Evolutionary conservation across 305 asterid species (phyloP), one percentile per base, ranked within the genome.

Genomic region (Fraxinus sp.): DNA sequence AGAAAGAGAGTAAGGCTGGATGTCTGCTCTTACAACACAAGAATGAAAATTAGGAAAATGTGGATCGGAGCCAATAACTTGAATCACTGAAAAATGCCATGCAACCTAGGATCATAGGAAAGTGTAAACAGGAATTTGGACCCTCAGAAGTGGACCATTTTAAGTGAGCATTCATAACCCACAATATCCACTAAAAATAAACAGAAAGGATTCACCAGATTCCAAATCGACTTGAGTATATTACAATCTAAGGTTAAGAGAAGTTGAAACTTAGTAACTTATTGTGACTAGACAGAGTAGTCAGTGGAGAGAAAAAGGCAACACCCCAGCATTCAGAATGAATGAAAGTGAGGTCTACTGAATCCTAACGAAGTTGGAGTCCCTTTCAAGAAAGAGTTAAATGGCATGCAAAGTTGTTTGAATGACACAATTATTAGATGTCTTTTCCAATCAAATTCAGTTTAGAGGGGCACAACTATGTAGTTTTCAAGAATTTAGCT

Each of bases 1-100:
- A 16, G 92, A 90, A 59, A 90, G 87, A 76, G 70, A 86, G 52
- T 52, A 75, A 37, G 68, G 79, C 59, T 16, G 78, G 73, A 39
- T 3, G 37, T 85, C 92, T 88, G 87, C 52, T 52, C 36, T 20
- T 33, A 81, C 64, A 78, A 35, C 80, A 39, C 16, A 5, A 76
- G 49, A 55, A 44, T 44, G 35, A 3, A 8, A 73, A 24, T 71
- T 52, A 80, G 68, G 71, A 30, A 20, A 33, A 30, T 71, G 36
- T 41, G 22, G 59, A 55, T 13, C 13, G 26, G 26, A 26, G 35
- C 18, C 18, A 18, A 83, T 16, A 78, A 52, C n/a, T 68, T 32
- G 62, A 35, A 13, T 22, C 9, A 26, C 28, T 28, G 16, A n/a
- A 24, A 33, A 14, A 39, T 57, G 14, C 11, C 72, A 36, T 35